phyloP scores from a whole-genome alignment of 2,329 filamentous ascomycete genomes.

The Ascosphaera apis region DNA sequence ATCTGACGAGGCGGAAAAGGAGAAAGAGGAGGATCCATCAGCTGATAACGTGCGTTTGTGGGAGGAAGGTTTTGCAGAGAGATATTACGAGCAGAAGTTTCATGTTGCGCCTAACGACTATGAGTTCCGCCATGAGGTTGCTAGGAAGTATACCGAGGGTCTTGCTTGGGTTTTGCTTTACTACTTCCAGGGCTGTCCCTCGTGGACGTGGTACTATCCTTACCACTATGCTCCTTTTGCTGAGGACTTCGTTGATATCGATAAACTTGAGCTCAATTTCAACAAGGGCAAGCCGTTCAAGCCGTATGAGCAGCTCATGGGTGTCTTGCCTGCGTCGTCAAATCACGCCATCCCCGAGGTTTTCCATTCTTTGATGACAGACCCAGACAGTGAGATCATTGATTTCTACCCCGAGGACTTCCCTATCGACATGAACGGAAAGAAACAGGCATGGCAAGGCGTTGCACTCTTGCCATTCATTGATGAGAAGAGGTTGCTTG shows the following conservation, averaged over 20 bases:
- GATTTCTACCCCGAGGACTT: constrained; percentile 97
- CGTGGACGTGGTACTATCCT: constrained; percentile 98
- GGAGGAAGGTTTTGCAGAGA: constrained; percentile 86
- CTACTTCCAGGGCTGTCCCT: constrained; percentile 95
- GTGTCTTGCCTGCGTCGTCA: constrained; percentile 79
- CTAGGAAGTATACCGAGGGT: constrained; percentile 77
- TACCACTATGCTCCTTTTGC: constrained; percentile 98
- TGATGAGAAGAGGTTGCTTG: constrained; percentile 64
- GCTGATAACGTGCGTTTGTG: constrained; percentile 71
- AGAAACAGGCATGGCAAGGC: constrained; percentile 97
- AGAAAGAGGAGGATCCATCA: constrained; percentile 35
- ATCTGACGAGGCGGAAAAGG: constrained; percentile 11
- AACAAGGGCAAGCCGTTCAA: constrained; percentile 65
- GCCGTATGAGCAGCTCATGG: constrained; percentile 96
- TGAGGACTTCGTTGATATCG: constrained; percentile 71
- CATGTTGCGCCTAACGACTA: constrained; percentile 57
- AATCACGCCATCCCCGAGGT: constrained; percentile 71
- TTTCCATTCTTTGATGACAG: constrained; percentile 78
- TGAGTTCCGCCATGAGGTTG: constrained; percentile 74
- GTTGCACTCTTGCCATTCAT: constrained; percentile 89
- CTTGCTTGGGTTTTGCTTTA: constrained; percentile 89
- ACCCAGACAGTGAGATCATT: constrained; percentile 72
- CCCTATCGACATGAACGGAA: constrained; percentile 79
- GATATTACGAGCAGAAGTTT: constrained; percentile 97
- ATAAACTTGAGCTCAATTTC: constrained; percentile 57